Conservation (phyloP, 108 stramenopile species). For the Aureococcus anophagefferens region DNA sequence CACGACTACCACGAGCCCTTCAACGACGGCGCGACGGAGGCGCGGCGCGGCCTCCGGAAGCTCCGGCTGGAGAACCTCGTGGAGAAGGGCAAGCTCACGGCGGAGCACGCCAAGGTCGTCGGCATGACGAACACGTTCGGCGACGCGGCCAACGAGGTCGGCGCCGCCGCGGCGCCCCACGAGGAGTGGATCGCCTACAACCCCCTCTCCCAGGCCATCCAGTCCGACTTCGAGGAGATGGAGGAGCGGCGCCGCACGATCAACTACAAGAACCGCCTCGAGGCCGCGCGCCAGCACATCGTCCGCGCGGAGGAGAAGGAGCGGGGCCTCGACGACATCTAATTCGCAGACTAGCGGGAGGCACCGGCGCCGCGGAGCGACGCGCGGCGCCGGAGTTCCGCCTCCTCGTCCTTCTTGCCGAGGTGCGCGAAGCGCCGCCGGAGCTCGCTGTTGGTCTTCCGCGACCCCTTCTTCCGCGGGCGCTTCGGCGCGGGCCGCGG, state of each 20-base stretch:
- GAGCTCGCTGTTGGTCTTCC: no score
- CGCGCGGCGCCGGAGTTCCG: no score
- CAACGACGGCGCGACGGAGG: neutral
- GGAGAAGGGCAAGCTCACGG: neutral
- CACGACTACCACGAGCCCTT: neutral
- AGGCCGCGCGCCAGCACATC: neutral
- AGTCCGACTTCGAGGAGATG: constrained; percentile 20
- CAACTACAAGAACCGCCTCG: neutral
- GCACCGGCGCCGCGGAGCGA: no score
- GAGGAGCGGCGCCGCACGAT: constrained; percentile 11
- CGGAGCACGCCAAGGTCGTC: constrained; percentile 3
- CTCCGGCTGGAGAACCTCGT: constrained; percentile 1
- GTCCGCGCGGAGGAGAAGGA: neutral
- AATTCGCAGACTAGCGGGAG: no score
- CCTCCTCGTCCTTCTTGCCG: no score
- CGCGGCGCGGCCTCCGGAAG: neutral
- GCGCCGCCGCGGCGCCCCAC: neutral
- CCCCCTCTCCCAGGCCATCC: constrained; percentile 3
- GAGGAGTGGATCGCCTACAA: neutral
- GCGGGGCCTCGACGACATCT: no score
- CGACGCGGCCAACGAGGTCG: neutral
- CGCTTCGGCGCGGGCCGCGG: no score
- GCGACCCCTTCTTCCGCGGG: no score
- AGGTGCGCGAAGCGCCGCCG: no score
- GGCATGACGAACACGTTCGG: neutral